phyloP scores from a whole-genome alignment of 306 rosid species.

The Trichosanthes cucumerina region DNA sequence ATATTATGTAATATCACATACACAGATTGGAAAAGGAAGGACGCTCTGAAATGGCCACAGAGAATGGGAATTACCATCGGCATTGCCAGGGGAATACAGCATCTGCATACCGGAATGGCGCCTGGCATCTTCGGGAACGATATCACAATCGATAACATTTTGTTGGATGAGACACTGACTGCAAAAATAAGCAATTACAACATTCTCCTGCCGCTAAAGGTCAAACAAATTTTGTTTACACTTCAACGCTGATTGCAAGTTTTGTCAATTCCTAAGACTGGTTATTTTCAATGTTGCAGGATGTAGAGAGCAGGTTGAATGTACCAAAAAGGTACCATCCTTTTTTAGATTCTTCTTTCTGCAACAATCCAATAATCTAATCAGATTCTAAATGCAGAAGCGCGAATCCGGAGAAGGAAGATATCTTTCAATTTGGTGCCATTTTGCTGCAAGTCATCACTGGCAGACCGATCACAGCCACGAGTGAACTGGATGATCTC shows the following conservation, averaged over 20 bases:
- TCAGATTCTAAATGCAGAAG: neutral
- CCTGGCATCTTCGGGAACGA: conserved; percentile 64
- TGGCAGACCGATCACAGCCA: conserved; percentile 42
- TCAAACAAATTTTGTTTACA: neutral
- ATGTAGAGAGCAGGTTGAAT: conserved; percentile 10
- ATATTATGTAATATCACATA: neutral
- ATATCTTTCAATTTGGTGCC: conserved; percentile 66
- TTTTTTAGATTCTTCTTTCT: neutral
- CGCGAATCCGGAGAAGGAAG: conserved; percentile 62
- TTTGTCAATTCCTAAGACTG: neutral
- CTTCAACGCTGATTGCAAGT: neutral
- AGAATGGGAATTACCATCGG: conserved; percentile 70
- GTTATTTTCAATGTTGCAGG: conserved; percentile 18
- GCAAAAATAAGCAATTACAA: conserved; percentile 63
- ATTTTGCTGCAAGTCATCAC: conserved; percentile 67
- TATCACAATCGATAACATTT: conserved; percentile 46
- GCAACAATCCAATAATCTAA: neutral
- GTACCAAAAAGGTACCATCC: neutral
- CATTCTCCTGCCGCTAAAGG: conserved; percentile 58
- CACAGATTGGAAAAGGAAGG: conserved; percentile 66
- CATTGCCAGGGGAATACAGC: conserved; percentile 64
- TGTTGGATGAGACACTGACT: conserved; percentile 57
- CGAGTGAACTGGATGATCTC: conserved; percentile 40
- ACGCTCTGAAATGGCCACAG: conserved; percentile 77
- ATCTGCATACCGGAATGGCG: conserved; percentile 52